A percentile compares a stretch with the other conserved stretches of the same genome.
Conservation (phyloP, 2,329 filamentous ascomycete genomes). For the Mycosphaerella sp. region DNA sequence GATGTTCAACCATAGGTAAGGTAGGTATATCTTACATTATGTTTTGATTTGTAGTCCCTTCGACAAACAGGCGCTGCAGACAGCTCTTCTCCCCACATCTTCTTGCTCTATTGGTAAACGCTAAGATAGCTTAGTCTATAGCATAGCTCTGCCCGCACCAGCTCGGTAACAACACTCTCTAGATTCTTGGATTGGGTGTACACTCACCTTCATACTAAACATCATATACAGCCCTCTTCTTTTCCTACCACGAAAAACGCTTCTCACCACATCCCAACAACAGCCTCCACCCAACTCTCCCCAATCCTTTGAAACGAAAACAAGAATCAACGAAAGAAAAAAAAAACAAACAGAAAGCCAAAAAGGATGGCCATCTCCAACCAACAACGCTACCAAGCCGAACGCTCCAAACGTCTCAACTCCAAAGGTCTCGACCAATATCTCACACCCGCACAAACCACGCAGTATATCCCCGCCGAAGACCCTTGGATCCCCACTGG, state of each 20-base stretch:
- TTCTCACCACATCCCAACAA: too few relatives aligned
- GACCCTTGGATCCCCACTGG: conserved; percentile 29
- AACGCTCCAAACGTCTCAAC: conserved; percentile 26
- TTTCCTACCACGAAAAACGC: too few relatives aligned
- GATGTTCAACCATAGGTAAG: too few relatives aligned
- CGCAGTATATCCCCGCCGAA: conserved; percentile 24
- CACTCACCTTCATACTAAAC: too few relatives aligned
- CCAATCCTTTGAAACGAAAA: too few relatives aligned
- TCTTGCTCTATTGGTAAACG: neutral
- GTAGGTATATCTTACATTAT: too few relatives aligned
- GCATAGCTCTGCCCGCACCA: neutral
- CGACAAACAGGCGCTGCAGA: neutral
- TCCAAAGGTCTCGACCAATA: conserved; percentile 20
- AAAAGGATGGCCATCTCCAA: neutral
- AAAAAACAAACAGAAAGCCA: too few relatives aligned
- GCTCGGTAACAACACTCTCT: neutral
- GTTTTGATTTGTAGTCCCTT: too few relatives aligned
- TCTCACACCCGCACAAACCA: conserved; percentile 25
- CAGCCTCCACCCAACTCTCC: too few relatives aligned
- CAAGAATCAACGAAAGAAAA: too few relatives aligned
- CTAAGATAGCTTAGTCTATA: neutral
- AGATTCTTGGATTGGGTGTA: too few relatives aligned
- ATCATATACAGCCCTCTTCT: too few relatives aligned
- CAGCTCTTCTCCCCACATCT: neutral
- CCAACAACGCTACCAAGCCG: conserved; percentile 20